phyloP scores from a whole-genome alignment of 345 rosid species.

The Eucalyptus leucophloia region DNA sequence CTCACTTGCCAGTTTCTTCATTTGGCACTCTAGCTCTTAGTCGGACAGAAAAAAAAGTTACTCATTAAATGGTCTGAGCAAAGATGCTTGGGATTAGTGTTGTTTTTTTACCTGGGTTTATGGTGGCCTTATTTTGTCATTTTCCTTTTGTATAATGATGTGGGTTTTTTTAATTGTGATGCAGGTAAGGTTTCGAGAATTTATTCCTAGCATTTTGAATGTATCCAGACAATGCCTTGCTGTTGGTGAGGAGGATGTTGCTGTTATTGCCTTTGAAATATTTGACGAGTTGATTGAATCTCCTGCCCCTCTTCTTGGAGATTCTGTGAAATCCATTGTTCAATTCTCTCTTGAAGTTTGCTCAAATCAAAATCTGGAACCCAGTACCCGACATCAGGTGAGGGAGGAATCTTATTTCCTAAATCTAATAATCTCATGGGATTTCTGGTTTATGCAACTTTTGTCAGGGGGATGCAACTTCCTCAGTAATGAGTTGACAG shows the following conservation, averaged over 20 bases:
- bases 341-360: slow-evolving; percentile 97
- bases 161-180: neutral
- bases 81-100: neutral
- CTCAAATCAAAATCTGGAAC: slow-evolving; percentile 73
- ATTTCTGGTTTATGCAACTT: neutral
- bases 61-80: neutral
- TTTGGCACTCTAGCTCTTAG: neutral
- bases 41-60: neutral
- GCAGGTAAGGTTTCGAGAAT: slow-evolving; percentile 95
- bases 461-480: neutral
- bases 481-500: neutral
- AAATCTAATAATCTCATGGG: neutral
- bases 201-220: slow-evolving; percentile 93
- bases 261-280: slow-evolving; percentile 94
- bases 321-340: slow-evolving; percentile 86
- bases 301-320: slow-evolving; percentile 98
- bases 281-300: slow-evolving; percentile 99
- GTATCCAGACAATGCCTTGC: slow-evolving; percentile 89
- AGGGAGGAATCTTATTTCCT: neutral
- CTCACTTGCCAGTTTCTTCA: neutral
- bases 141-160: neutral
- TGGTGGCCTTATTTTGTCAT: neutral
- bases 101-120: neutral
- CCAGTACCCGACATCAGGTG: slow-evolving; percentile 95
- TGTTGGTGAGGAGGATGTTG: slow-evolving; percentile 95